Evolutionary conservation across 73 alveolate species (phyloP).

Genomic region (Blepharisma stoltei): DNA sequence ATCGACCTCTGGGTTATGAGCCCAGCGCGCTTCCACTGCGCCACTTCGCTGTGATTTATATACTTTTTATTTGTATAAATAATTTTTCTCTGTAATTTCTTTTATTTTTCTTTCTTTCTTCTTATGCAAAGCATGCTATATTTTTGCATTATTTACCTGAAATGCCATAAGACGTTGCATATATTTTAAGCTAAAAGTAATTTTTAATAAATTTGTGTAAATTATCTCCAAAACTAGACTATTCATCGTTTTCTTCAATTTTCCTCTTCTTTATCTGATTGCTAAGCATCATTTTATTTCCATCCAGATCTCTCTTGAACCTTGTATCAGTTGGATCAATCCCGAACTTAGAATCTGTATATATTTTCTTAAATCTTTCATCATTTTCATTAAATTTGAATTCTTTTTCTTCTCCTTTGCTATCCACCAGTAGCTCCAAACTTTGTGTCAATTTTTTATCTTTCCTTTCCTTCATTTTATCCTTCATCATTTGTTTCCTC

Average conservation of each 20-base stretch:
- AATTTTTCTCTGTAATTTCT: too few species aligned
- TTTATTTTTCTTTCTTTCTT: too few species aligned
- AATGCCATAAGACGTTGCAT: too few species aligned
- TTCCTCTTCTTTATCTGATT: slow-evolving; percentile 1
- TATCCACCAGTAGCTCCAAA: slow-evolving; percentile 66
- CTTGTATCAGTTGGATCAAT: slow-evolving; percentile 81
- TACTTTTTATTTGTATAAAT: too few species aligned
- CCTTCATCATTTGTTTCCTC: background rate
- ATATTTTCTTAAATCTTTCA: slow-evolving; percentile 38
- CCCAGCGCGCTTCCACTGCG: too few species aligned
- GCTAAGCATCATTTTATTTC: slow-evolving; percentile 5
- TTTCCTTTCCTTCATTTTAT: slow-evolving; percentile 32
- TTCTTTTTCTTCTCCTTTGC: slow-evolving; percentile 40
- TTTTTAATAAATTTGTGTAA: too few species aligned
- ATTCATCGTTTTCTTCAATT: background rate
- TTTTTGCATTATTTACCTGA: too few species aligned
- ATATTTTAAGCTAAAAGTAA: too few species aligned
- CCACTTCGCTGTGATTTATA: too few species aligned
- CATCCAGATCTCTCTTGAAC: slow-evolving; percentile 48
- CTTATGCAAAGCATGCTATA: too few species aligned
- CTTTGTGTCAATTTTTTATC: background rate
- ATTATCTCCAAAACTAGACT: too few species aligned
- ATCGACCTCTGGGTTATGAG: too few species aligned
- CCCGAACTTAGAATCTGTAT: slow-evolving; percentile 64
- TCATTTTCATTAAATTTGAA: slow-evolving; percentile 33